Base-by-base conservation (phyloP, 495 filamentous ascomycete genomes). In the Filosporella fistucella region DNA sequence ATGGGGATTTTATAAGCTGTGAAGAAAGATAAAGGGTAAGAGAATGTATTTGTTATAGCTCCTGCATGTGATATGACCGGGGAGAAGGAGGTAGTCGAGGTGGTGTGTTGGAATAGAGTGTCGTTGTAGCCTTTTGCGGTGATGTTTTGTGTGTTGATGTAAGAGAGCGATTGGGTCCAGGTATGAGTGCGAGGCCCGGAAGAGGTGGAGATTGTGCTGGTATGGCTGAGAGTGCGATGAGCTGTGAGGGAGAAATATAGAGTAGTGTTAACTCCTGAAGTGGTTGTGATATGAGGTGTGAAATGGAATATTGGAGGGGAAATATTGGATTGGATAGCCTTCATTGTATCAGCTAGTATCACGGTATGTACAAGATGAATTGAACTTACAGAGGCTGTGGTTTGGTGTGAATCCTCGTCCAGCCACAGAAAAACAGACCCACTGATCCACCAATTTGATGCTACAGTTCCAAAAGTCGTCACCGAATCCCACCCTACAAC, bases 381-480 rank as follows among this genome's bases (percentile, higher is more conserved):
- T 7, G 4, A 16, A 21, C 37, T 40, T 22, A 43, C 39, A 12
- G 29, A 18, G 11, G 29, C 47, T 16, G 30, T 28, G 0, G 47
- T 50, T 26, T 50, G 39, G 9, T 26, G 33, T 14, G 28, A 47
- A 0, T 66, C 49, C 1, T 58, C 52, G 51, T 79, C 78, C 2
- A 80, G 63, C 73, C 85, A 93, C 3, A 89, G 54, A 57, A 91
- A 89, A 14, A 91, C 70, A 28, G 86, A 89, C 4, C 86, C 89
- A 0, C 85, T 87, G 6, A 94, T 79, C 41, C 85, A 73, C 89
- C 89, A 95, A 55, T 85, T 82, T 20, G 72, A 73, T 14, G 72
- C 76, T n/a, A 89, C 73, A 17, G 64, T 52, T 32, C 62, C 54
- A 11, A 58, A 47, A 23, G 67, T 64, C n/a, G 33, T 44, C 26